Conservation (phyloP, 495 filamentous ascomycete genomes). For the Chaetomium fimeti region DNA sequence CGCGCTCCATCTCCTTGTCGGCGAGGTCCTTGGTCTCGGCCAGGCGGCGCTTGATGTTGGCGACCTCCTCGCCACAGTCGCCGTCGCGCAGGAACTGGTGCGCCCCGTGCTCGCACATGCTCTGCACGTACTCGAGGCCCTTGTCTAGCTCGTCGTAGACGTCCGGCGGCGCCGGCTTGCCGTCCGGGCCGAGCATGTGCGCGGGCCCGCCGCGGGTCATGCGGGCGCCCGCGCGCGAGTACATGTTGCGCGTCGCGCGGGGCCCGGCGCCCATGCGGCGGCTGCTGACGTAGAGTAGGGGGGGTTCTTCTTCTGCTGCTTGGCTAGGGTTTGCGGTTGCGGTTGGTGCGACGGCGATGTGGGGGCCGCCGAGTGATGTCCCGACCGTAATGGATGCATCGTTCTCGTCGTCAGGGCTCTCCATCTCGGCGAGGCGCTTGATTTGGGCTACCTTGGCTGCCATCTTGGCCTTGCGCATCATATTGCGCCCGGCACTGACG, state of each 20-base stretch:
- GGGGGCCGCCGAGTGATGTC: slow-evolving; percentile 1
- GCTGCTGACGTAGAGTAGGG: slow-evolving; percentile 36
- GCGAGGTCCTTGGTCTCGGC: slow-evolving; percentile 59
- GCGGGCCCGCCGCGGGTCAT: not conserved
- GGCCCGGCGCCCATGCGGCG: slow-evolving; percentile 28
- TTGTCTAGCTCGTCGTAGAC: slow-evolving; percentile 73
- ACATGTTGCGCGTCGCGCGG: slow-evolving; percentile 19
- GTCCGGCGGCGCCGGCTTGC: slow-evolving; percentile 33
- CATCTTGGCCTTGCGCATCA: slow-evolving; percentile 77
- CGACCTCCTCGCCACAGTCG: slow-evolving; percentile 71
- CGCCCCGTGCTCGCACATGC: slow-evolving; percentile 77
- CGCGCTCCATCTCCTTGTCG: slow-evolving; percentile 56
- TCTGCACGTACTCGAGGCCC: slow-evolving; percentile 72
- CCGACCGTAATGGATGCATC: slow-evolving; percentile 2
- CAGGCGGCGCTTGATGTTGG: slow-evolving; percentile 60
- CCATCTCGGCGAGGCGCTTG: slow-evolving; percentile 52
- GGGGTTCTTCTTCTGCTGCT: slow-evolving; percentile 18
- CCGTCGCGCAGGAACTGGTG: slow-evolving; percentile 84
- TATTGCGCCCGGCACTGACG: slow-evolving; percentile 75
- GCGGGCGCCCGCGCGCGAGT: slow-evolving; percentile 22
- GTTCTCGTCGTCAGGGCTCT: slow-evolving; percentile 44
- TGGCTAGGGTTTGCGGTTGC: not conserved
- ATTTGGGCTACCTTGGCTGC: slow-evolving; percentile 60
- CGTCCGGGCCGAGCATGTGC: slow-evolving; percentile 5
- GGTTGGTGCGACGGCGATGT: slow-evolving; percentile 30